Conservation (phyloP, 371 early-diverging fungal species). For the Syncephalastrum contaminatum region DNA sequence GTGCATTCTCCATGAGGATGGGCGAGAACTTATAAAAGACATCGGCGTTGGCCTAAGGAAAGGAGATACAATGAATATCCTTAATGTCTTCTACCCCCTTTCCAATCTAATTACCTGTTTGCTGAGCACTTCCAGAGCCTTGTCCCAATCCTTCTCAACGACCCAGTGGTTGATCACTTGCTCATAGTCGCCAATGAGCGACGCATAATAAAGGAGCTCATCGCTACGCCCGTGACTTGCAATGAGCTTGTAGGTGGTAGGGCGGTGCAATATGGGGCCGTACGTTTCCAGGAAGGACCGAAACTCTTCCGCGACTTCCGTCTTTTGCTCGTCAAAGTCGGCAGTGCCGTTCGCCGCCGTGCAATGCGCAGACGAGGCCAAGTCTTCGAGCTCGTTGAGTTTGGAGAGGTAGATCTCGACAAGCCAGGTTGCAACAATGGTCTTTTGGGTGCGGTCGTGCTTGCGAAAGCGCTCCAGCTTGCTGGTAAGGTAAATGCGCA, state of each 20-base stretch:
- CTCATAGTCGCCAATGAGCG: constrained; percentile 78
- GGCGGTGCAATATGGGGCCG: constrained; percentile 59
- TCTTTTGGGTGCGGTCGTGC: constrained; percentile 80
- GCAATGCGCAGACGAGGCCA: constrained; percentile 46
- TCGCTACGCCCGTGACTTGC: constrained; percentile 79
- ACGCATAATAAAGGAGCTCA: constrained; percentile 77
- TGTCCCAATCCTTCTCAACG: constrained; percentile 67
- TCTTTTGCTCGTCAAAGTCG: constrained; percentile 46
- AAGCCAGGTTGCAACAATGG: constrained; percentile 85
- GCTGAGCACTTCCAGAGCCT: constrained; percentile 74
- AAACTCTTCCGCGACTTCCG: constrained; percentile 65
- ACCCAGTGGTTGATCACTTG: constrained; percentile 81
- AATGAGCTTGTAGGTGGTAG: constrained; percentile 78
- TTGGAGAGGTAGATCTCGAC: constrained; percentile 81
- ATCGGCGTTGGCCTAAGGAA: constrained; percentile 60
- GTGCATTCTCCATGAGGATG: constrained; percentile 76
- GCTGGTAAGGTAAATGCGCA: constrained; percentile 71
- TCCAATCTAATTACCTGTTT: constrained; percentile 54
- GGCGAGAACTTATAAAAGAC: constrained; percentile 87
- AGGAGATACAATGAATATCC: neutral
- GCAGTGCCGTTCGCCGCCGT: constrained; percentile 17
- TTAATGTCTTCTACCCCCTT: neutral
- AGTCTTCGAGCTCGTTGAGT: constrained; percentile 70
- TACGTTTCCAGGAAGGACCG: constrained; percentile 66
- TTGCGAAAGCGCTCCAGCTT: constrained; percentile 63